phyloP scores from a whole-genome alignment of 345 rosid species.

The Turnera subulata region DNA sequence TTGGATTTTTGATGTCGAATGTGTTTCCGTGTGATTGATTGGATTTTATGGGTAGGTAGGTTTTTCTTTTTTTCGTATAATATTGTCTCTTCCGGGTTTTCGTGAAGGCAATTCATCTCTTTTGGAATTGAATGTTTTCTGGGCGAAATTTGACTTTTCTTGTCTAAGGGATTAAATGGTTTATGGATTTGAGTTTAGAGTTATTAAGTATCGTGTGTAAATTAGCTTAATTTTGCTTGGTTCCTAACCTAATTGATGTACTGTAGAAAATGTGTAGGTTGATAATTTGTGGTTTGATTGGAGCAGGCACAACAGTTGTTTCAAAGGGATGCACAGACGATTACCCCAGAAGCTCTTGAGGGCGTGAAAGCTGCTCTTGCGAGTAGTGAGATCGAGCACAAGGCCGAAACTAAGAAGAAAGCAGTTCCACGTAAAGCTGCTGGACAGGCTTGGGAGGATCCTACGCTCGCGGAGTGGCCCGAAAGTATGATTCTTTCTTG shows the following conservation, averaged over 20 bases:
- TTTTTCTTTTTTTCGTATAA: background rate
- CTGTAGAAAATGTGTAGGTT: background rate
- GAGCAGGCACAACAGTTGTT: conserved; percentile 89
- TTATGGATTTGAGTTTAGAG: too few species aligned
- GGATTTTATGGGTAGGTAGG: background rate
- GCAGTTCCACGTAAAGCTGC: conserved; percentile 97
- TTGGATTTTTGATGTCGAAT: too few species aligned
- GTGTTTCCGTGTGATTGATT: background rate
- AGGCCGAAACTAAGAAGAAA: conserved; percentile 85
- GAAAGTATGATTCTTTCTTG: conserved; percentile 71
- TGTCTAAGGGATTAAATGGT: too few species aligned
- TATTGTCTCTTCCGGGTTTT: background rate
- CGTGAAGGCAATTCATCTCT: background rate
- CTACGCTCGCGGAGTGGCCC: conserved; percentile 96
- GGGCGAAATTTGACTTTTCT: background rate
- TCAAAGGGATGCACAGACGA: conserved; percentile 88
- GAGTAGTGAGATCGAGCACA: conserved; percentile 84
- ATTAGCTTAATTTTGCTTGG: background rate
- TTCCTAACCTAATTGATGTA: background rate
- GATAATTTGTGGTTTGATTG: conserved; percentile 12
- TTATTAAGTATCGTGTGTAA: too few species aligned
- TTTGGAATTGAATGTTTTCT: background rate
- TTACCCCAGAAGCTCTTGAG: conserved; percentile 96
- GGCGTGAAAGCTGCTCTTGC: conserved; percentile 96
- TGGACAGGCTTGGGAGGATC: conserved; percentile 95